Base-by-base conservation (phyloP, 768 basidiomycete genomes). In the Coprinopsis marcescibilis region DNA sequence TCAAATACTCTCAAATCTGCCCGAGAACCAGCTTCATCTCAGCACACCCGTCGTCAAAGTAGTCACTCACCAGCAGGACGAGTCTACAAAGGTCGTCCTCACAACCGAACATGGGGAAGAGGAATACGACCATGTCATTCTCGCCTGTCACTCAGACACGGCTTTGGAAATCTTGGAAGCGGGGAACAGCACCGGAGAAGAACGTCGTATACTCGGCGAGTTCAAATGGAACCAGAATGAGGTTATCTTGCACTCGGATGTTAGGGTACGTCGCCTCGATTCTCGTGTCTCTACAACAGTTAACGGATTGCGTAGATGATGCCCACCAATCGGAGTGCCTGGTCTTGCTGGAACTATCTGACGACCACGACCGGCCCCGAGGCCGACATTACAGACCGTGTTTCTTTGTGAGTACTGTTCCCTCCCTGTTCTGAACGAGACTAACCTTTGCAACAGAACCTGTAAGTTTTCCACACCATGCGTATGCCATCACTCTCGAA, bases 301-400 rank as follows among this genome's bases (percentile, higher is more conserved):
- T 8, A 6, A 17, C 21, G 21, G 21, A 40, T 23, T 8, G 38
- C 38, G 8, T 36, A 86, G 83, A 58, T 89, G 12, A 87, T 89
- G 84, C 88, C 85, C 0, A 67, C 66, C 46, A 66, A 67, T 39
- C 65, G 74, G 15, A 52, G 65, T 10, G 83, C 83, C 0, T 89
- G 85, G 81, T 81, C 83, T 0, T 82, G 82, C 53, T 89, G 85
- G 85, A 89, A 88, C 59, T 88, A 85, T 45, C 63, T 15, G 65
- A 71, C 49, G 2, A 51, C 30, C 11, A 34, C 47, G 35, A 39
- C 27, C 10, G 42, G 3, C 25, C 48, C 45, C 5, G 55, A 65
- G 3, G 66, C 71, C 45, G 64, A 73, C 12, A 78, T 83, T 52
- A 66, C 75, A 4, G 73, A 85, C 51, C 68, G 73, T 27, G 78